A percentile compares a stretch with the other conserved stretches of the same genome.
These are phyloP conservation scores for Alternaria sp. DNA, from an alignment of 2,329 filamentous ascomycete genomes.

Conservation along the genomic window DNA sequence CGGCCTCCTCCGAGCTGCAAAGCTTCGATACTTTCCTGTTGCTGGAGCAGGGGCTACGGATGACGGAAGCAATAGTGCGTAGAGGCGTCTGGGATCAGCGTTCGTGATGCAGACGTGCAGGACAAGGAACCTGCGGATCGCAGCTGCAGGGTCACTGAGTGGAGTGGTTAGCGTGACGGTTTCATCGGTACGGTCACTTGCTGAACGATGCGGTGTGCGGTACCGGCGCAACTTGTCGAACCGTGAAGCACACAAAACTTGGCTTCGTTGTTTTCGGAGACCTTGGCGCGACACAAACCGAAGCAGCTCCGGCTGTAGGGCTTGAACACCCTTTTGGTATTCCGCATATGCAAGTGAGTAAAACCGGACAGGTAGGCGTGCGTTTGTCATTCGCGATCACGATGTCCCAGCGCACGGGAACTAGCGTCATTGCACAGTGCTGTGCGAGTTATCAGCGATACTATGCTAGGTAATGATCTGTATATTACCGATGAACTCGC, in stretches of 20 bases:
- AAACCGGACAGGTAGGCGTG: not conserved
- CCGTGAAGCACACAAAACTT: not conserved
- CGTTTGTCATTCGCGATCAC: not conserved
- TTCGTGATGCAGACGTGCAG: conserved; percentile 11
- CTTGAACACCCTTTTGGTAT: not conserved
- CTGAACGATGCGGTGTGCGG: conserved; percentile 4
- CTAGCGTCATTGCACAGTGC: conserved; percentile 1
- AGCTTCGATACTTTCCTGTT: conserved; percentile 7
- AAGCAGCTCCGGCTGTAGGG: not conserved
- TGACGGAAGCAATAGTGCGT: conserved; percentile 3
- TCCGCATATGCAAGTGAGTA: not conserved
- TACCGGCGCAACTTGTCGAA: conserved; percentile 2
- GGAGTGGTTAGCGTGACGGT: not conserved
- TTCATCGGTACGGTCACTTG: not conserved
- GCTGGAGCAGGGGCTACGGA: not conserved
- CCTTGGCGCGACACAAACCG: not conserved
- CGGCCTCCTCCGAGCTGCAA: conserved; percentile 27
- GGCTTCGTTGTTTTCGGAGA: not conserved
- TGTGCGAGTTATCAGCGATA: conserved; percentile 13
- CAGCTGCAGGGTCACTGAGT: conserved; percentile 12
- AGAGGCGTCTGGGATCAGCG: conserved; percentile 9
- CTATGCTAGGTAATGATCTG: conserved; percentile 18
- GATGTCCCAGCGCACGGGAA: conserved; percentile 1
- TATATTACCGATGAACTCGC: conserved; percentile 4
- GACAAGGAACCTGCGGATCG: conserved; percentile 12